phyloP scores from a whole-genome alignment of 345 rosid genomes.

The Hirschfeldia incana region DNA sequence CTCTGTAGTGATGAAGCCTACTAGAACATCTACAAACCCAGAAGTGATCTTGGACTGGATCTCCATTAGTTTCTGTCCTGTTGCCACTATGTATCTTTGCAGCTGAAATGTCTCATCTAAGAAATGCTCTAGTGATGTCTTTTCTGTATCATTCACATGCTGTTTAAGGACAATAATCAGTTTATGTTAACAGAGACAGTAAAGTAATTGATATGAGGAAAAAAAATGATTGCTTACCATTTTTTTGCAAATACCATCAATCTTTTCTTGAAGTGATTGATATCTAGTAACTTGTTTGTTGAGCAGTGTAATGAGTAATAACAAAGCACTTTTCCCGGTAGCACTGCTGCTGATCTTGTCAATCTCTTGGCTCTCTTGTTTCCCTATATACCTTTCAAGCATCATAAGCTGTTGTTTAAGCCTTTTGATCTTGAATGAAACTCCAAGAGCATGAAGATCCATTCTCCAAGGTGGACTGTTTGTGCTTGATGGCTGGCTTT shows the following conservation, averaged over 20 bases:
- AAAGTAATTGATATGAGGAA: neutral
- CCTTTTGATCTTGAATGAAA: conserved; percentile 93
- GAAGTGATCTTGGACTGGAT: conserved; percentile 60
- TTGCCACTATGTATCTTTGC: conserved; percentile 32
- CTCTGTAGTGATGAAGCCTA: conserved; percentile 46
- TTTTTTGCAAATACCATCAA: conserved; percentile 80
- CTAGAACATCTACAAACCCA: conserved; percentile 50
- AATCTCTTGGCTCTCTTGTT: conserved; percentile 50
- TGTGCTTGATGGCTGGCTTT: conserved; percentile 29
- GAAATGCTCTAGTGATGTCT: conserved; percentile 8
- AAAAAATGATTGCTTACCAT: conserved; percentile 56
- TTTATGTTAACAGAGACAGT: conserved; percentile 10
- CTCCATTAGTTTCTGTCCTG: neutral
- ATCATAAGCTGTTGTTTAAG: conserved; percentile 80
- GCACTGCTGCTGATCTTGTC: conserved; percentile 28
- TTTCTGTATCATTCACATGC: neutral
- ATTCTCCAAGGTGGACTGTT: conserved; percentile 64
- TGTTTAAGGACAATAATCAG: neutral
- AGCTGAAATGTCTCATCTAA: conserved; percentile 15
- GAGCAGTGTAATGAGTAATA: conserved; percentile 57
- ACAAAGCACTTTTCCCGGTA: conserved; percentile 45
- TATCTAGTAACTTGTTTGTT: conserved; percentile 79
- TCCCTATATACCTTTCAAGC: conserved; percentile 80
- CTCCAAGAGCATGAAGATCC: conserved; percentile 93
- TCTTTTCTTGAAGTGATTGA: conserved; percentile 85